phyloP scores from a whole-genome alignment of 1,284 basidiomycete species.

The Bjerkandera adusta region DNA sequence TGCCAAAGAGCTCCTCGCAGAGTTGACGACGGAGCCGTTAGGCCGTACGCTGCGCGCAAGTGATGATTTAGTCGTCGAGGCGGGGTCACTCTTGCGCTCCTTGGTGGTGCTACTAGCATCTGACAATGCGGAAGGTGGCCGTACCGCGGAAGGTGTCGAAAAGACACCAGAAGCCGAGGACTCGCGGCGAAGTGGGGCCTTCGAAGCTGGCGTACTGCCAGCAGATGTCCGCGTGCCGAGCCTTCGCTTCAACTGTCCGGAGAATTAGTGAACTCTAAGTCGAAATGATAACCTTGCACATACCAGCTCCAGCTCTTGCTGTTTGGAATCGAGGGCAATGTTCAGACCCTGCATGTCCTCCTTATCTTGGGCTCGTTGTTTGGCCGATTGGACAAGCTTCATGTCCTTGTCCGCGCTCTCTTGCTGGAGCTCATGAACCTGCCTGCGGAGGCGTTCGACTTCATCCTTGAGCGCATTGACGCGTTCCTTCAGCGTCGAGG shows the following conservation, averaged over 20 bases:
- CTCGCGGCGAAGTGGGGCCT: slow-evolving; percentile 45
- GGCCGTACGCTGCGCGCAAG: slow-evolving; percentile 49
- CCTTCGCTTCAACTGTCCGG: slow-evolving; percentile 69
- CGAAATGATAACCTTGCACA: slow-evolving; percentile 31
- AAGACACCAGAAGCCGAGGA: slow-evolving; percentile 55
- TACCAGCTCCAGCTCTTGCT: slow-evolving; percentile 86
- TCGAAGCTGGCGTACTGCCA: slow-evolving; percentile 53
- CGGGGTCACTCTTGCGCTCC: slow-evolving; percentile 27
- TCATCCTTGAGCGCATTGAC: slow-evolving; percentile 56
- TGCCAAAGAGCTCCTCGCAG: slow-evolving; percentile 24
- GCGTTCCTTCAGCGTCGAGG: slow-evolving; percentile 45
- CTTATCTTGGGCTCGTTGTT: slow-evolving; percentile 65
- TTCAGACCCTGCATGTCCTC: slow-evolving; percentile 81
- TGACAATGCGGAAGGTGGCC: slow-evolving; percentile 56
- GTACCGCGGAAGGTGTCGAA: slow-evolving; percentile 38
- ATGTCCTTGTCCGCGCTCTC: slow-evolving; percentile 84
- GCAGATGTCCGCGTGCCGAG: slow-evolving; percentile 60
- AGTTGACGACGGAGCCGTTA: slow-evolving; percentile 33
- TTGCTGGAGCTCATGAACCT: slow-evolving; percentile 70
- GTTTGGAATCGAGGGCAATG: slow-evolving; percentile 85
- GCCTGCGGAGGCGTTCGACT: slow-evolving; percentile 57
- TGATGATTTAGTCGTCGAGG: slow-evolving; percentile 29
- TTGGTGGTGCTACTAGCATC: slow-evolving; percentile 44
- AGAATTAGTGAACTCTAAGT: slow-evolving; percentile 3
- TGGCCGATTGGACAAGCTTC: slow-evolving; percentile 69